Evolutionary conservation across 345 rosid genomes (phyloP), one percentile per base, ranked within the genome.

Genomic region (Abelmoschus esculentus): DNA sequence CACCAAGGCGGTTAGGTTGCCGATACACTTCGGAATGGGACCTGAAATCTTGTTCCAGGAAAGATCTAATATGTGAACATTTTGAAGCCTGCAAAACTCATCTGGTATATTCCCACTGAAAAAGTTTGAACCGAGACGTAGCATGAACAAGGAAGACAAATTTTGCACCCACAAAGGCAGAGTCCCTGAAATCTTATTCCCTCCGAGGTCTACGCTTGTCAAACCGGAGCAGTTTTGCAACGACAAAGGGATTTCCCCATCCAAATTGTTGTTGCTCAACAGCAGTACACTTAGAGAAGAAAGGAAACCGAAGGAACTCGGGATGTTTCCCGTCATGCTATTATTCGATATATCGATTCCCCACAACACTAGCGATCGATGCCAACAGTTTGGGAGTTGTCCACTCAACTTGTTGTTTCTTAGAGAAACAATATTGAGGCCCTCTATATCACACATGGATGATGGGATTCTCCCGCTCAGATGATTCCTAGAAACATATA

Each of bases 261-360:
- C 56, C 22, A 84, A 77, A 19, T 78, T 74, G 42, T 85, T 87
- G 62, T 80, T 70, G 78, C 80, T 80, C 54, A 87, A 70, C 66
- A 76, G 66, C 78, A 87, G 59, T 59, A 76, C 82, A 2, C 76
- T 67, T 42, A 85, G 86, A 13, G 84, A 79, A 73, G 26, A 66
- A 3, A 86, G 71, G 60, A n/a, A 70, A 62, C 84, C 81, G 1
- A 87, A 67, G 38, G 85, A 82, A 61, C 9, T 61, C 32, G 90
- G 86, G 47, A 87, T 73, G 13, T 61, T 50, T 1, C 90, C 88
- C 12, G 82, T 77, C 68, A 87, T 6, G 70, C 62, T 67, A 60
- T 87, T 87, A 76, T 75, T 77, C 49, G 88, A 79, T 13, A 62
- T 65, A 38, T 87, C 92, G 11, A 83, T 67, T 12, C 82, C 86